Base-by-base conservation (phyloP, 495 filamentous ascomycete species). In the Penicillium diatomitis region DNA sequence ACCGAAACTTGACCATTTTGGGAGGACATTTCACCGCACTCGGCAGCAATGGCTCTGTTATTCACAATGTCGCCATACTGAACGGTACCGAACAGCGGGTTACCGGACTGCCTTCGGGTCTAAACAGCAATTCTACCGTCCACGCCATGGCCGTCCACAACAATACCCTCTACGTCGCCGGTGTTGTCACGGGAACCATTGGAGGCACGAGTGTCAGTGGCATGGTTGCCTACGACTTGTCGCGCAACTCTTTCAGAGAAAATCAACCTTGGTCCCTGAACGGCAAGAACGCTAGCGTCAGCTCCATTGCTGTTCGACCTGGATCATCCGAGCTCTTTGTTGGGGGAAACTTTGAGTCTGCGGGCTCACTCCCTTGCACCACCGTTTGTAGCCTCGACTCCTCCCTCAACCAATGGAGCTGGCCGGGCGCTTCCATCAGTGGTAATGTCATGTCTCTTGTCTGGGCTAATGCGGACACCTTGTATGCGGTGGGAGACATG, bases 21-120 rank as follows among this genome's bases (percentile, higher is more conserved):
- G 94, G 86, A 47, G 92, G 92, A 2, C 87, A 90, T 52, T 99
- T 99, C 63, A 78, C 76, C 32, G 82, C 87, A 4, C 81, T 70
- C 10, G 78, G 76, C 28, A 80, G 73, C 38, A 77, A 90, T 55
- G 88, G 85, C 11, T 84, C 83, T 0, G 70, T 71, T 4, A 74
- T 96, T 47, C 67, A 87, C 46, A 96, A 96, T 57, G 73, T 99
- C 10, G 72, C 83, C 31, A 73, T 97, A 58, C 75, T 96, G 48
- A 78, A 86, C 51, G 75, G 76, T 30, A 74, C 78, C 50, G 68
- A 77, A 20, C 65, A 83, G 52, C 66, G 68, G n/a, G 72, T 95
- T 20, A 83, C 77, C 3, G 92, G 92, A 35, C 63, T 95, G 20
- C 77, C 76, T 2, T 56, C 69, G n/a, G 81, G 78, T 4, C 53